A percentile compares a stretch with the other conserved stretches of the same genome.
phyloP scores from a whole-genome alignment of 768 basidiomycete species.

The Mycena haematopus region DNA sequence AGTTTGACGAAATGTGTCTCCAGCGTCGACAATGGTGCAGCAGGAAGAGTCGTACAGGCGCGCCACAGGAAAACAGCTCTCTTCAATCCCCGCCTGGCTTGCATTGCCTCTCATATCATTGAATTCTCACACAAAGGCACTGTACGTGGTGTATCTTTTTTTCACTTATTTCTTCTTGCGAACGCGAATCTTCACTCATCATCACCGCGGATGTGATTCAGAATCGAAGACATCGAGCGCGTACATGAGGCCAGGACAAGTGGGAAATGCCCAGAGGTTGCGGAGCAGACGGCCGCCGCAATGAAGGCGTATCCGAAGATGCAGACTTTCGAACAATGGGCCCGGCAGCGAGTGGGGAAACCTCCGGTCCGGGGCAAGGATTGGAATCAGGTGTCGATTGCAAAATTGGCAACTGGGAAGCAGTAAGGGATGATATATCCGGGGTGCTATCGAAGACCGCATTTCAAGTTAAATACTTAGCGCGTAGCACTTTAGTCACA shows the following conservation, averaged over 20 bases:
- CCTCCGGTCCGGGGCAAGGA: conserved; percentile 1
- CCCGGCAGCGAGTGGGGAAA: conserved; percentile 20
- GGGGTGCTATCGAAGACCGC: too few species aligned
- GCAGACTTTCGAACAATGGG: conserved; percentile 39
- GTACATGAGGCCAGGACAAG: conserved; percentile 30
- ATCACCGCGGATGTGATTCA: conserved; percentile 13
- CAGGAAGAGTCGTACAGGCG: conserved; percentile 33
- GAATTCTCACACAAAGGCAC: conserved; percentile 37
- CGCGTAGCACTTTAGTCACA: too few species aligned
- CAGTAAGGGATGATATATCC: conserved; percentile 10
- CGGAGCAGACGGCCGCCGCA: conserved; percentile 31
- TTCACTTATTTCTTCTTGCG: too few species aligned
- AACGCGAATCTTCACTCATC: too few species aligned
- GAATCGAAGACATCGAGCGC: conserved; percentile 38
- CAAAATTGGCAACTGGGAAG: conserved; percentile 33
- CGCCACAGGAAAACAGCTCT: conserved; percentile 34
- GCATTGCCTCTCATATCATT: conserved; percentile 36
- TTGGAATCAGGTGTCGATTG: conserved; percentile 40
- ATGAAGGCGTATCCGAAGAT: conserved; percentile 36
- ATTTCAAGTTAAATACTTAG: too few species aligned
- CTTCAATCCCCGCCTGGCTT: conserved; percentile 37
- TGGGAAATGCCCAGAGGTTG: conserved; percentile 33
- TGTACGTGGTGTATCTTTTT: conserved; percentile 33
- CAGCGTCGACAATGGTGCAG: conserved; percentile 35
- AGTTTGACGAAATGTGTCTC: not conserved